Conservation (phyloP, 306 rosid genomes). For the Senna tora region DNA sequence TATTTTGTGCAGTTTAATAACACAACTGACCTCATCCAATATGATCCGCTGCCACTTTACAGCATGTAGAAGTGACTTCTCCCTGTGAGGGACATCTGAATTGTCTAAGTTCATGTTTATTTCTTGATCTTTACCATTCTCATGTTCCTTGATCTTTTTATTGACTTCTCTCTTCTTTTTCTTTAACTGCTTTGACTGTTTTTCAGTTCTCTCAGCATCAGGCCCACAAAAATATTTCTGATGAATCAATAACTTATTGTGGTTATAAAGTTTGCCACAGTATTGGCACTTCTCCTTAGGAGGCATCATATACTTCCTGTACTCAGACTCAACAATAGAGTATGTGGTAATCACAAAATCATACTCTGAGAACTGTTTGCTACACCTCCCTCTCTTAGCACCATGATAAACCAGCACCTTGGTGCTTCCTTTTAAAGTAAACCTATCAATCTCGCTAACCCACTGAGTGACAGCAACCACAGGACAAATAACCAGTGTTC, state of each 20-base stretch:
- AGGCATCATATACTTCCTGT: constrained; percentile 82
- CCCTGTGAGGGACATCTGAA: constrained; percentile 29
- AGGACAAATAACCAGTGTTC: constrained; percentile 90
- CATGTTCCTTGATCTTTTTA: constrained; percentile 20
- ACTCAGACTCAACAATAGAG: constrained; percentile 81
- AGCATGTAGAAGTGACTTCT: constrained; percentile 64
- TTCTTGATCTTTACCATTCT: constrained; percentile 15
- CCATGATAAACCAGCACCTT: constrained; percentile 89
- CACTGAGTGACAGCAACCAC: constrained; percentile 91
- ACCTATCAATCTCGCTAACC: constrained; percentile 77
- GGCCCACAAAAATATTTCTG: constrained; percentile 79
- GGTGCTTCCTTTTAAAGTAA: constrained; percentile 75
- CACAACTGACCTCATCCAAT: constrained; percentile 81
- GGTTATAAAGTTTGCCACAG: constrained; percentile 55
- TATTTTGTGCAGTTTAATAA: too few species aligned
- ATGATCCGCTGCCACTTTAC: constrained; percentile 86
- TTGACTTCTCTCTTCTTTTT: constrained; percentile 46
- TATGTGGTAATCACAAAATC: constrained; percentile 91
- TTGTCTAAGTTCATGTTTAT: not conserved
- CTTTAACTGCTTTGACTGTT: constrained; percentile 80
- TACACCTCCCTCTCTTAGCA: constrained; percentile 63
- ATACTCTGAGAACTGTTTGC: constrained; percentile 51
- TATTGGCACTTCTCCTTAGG: constrained; percentile 70
- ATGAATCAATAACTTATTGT: constrained; percentile 48
- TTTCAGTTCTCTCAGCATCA: constrained; percentile 62